phyloP scores from a whole-genome alignment of 345 rosid species.

The Ceriops decandra region DNA sequence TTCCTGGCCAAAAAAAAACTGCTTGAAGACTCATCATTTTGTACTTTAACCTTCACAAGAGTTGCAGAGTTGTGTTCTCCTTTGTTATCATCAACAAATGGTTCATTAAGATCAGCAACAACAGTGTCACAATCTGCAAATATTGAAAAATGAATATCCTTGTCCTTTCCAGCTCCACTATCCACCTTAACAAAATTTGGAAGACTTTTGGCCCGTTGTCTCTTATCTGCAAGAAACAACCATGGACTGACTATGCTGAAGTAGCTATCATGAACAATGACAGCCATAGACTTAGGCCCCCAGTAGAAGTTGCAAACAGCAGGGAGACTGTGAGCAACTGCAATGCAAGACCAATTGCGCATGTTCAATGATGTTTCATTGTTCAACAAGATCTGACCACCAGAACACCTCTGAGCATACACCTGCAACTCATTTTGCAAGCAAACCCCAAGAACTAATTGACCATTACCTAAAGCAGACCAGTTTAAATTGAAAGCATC shows the following conservation, averaged over 20 bases:
- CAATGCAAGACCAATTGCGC: constrained; percentile 74
- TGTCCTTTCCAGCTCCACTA: constrained; percentile 23
- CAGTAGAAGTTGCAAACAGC: constrained; percentile 54
- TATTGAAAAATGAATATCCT: constrained; percentile 24
- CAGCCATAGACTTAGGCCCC: constrained; percentile 55
- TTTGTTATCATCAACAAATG: constrained; percentile 19
- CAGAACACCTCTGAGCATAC: constrained; percentile 55
- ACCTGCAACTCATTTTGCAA: constrained; percentile 55
- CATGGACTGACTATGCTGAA: constrained; percentile 55
- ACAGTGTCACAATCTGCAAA: constrained; percentile 32
- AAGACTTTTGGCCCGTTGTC: constrained; percentile 22
- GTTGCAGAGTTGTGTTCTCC: constrained; percentile 23
- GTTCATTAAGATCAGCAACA: constrained; percentile 19
- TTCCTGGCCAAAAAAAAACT: constrained; percentile 27
- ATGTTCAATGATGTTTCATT: constrained; percentile 33
- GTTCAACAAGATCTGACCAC: constrained; percentile 35
- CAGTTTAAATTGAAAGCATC: constrained; percentile 59
- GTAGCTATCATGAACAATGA: constrained; percentile 57
- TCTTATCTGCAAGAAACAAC: constrained; percentile 43
- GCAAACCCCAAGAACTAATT: constrained; percentile 70
- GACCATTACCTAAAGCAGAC: constrained; percentile 63
- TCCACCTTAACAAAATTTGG: constrained; percentile 16
- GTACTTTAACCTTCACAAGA: constrained; percentile 22
- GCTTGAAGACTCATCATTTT: constrained; percentile 26
- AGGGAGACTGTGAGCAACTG: constrained; percentile 46